phyloP scores from a whole-genome alignment of 768 basidiomycete species.

The Leccinum rimulosum region DNA sequence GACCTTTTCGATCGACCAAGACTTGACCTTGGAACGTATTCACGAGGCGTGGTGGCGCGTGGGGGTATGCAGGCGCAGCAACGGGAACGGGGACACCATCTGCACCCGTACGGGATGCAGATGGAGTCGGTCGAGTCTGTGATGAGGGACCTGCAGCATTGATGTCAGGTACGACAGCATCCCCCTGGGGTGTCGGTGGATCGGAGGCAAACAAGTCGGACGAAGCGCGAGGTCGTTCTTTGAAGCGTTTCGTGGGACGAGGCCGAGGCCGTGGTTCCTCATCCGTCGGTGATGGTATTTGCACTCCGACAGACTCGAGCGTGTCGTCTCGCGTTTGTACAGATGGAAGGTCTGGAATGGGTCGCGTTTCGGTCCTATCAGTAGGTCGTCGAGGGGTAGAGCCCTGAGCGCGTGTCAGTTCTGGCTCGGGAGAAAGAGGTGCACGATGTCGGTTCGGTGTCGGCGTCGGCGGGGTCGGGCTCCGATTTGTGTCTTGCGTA shows the following conservation, averaged over 20 bases:
- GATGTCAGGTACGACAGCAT: not conserved
- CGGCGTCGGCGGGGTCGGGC: not conserved
- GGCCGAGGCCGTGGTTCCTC: not conserved
- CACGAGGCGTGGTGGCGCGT: slow-evolving; percentile 24
- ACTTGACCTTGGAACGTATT: slow-evolving; percentile 16
- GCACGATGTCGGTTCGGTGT: not conserved
- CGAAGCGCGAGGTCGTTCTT: slow-evolving; percentile 7
- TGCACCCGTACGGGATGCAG: not conserved
- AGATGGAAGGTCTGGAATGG: not conserved
- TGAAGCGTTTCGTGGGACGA: slow-evolving; percentile 3
- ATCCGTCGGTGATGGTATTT: not conserved
- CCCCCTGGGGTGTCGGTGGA: slow-evolving; percentile 11
- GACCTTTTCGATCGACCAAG: slow-evolving; percentile 19
- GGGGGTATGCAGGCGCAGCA: not conserved
- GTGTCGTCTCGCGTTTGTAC: not conserved
- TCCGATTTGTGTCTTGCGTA: not conserved
- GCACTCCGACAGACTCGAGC: slow-evolving; percentile 1
- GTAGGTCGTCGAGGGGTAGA: not conserved
- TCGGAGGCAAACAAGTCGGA: slow-evolving; percentile 20
- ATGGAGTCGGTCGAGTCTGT: not conserved
- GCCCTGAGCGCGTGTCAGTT: not conserved
- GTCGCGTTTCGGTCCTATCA: not conserved
- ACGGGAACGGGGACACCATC: not conserved
- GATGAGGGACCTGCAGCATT: not conserved
- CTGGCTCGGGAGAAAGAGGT: not conserved